Percentiles rank a stretch among this genome's conserved stretches.
Evolutionary conservation across 176 grass and related monocot species (phyloP).

Genomic region (Elaeis guineensis): DNA sequence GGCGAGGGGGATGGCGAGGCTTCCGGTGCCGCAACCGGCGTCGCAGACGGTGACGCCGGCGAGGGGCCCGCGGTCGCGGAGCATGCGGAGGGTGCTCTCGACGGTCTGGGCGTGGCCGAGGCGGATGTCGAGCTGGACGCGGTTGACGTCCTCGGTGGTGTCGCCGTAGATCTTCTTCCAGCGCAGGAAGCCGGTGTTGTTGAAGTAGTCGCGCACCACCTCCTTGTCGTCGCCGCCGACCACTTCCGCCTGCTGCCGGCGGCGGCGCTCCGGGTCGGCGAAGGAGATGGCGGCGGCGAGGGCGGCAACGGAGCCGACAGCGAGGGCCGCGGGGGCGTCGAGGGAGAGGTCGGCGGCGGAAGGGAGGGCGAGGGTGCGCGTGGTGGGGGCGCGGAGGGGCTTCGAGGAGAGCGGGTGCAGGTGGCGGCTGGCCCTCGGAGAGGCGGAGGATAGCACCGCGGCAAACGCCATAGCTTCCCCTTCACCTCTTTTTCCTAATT

Average conservation of each 20-base stretch:
- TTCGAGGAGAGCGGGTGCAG: constrained; percentile 1
- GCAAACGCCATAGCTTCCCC: too few relatives aligned
- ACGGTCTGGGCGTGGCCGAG: constrained; percentile 80
- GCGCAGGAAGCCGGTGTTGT: constrained; percentile 79
- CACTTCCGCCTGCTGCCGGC: constrained; percentile 53
- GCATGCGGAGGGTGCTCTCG: constrained; percentile 49
- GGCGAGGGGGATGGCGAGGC: constrained; percentile 69
- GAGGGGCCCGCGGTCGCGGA: constrained; percentile 39
- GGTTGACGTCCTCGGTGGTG: constrained; percentile 65
- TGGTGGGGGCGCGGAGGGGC: constrained; percentile 2
- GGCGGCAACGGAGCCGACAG: constrained; percentile 27
- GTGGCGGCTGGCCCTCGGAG: neutral
- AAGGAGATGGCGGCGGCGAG: constrained; percentile 39
- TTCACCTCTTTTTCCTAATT: too few relatives aligned
- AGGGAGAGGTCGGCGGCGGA: constrained; percentile 35
- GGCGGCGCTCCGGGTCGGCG: constrained; percentile 61
- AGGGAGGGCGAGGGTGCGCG: constrained; percentile 31
- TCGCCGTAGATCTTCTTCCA: constrained; percentile 90
- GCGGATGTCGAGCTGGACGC: constrained; percentile 94
- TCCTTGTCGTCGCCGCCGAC: constrained; percentile 87
- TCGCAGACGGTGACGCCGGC: constrained; percentile 63
- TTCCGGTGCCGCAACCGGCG: constrained; percentile 82
- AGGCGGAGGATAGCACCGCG: too few relatives aligned
- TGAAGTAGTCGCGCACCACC: constrained; percentile 87
- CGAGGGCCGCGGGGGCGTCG: constrained; percentile 34